Evolutionary conservation across 2,329 filamentous ascomycete genomes (phyloP).

Genomic region (Neopestalotiopsis clavispora): DNA sequence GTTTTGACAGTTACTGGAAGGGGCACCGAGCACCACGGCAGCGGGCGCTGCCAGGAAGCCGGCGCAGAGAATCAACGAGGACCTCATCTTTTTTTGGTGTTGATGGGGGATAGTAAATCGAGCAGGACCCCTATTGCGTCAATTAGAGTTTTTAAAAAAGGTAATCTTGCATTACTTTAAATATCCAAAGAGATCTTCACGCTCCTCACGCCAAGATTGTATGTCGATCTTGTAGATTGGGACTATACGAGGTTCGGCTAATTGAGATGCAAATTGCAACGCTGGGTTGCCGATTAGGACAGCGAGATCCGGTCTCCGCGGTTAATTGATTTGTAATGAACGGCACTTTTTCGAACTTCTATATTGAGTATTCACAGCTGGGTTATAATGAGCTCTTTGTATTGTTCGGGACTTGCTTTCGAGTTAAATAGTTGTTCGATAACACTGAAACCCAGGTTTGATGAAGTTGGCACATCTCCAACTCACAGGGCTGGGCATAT

Average conservation of each 20-base stretch:
- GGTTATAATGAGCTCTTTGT: not conserved
- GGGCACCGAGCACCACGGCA: no score
- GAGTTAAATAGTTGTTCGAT: no score
- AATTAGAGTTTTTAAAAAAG: no score
- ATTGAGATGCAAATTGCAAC: not conserved
- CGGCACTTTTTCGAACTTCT: not conserved
- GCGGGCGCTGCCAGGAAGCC: slow-evolving; percentile 27
- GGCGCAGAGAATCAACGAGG: slow-evolving; percentile 29
- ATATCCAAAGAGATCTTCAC: not conserved
- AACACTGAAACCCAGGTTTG: no score
- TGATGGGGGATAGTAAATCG: no score
- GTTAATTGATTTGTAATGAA: not conserved
- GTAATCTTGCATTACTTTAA: no score
- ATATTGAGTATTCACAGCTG: not conserved
- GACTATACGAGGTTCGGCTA: not conserved
- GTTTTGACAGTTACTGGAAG: slow-evolving; percentile 27
- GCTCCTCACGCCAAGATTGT: not conserved
- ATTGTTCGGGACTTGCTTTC: not conserved
- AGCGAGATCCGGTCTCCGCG: not conserved
- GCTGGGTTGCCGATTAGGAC: not conserved
- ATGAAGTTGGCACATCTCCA: no score
- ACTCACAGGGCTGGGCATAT: no score
- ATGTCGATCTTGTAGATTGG: not conserved
- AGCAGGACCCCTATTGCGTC: no score
- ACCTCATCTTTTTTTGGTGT: slow-evolving; percentile 29